Conservation (phyloP, 2,329 filamentous ascomycete species). For the Aspergillus tamarii region DNA sequence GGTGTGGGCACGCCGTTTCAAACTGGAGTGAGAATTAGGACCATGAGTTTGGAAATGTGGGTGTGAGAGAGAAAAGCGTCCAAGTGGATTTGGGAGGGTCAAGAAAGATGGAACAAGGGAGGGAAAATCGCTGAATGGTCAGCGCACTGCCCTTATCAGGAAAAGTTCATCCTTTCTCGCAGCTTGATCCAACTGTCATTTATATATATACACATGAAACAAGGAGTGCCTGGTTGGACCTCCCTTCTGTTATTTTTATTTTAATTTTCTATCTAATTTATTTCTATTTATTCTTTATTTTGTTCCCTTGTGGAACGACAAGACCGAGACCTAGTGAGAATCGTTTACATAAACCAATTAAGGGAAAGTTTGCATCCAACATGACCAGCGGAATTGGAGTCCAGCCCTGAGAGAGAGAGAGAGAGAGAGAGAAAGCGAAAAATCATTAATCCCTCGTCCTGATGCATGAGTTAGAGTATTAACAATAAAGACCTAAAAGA, state of each 20-base stretch:
- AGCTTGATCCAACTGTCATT: neutral
- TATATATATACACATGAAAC: neutral
- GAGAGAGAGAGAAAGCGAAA: too few relatives aligned
- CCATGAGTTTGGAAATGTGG: conserved; percentile 1
- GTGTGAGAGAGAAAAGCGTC: conserved; percentile 8
- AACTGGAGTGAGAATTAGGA: conserved; percentile 14
- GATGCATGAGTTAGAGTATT: too few relatives aligned
- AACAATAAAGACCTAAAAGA: neutral
- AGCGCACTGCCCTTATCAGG: conserved; percentile 32
- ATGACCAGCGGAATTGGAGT: neutral
- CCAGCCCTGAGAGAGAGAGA: neutral
- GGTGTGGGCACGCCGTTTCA: conserved; percentile 25
- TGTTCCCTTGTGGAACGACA: neutral
- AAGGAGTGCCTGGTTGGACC: neutral
- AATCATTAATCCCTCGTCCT: neutral
- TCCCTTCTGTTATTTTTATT: neutral
- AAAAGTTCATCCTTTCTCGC: conserved; percentile 24
- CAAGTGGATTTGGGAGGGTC: conserved; percentile 21
- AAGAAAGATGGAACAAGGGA: conserved; percentile 12
- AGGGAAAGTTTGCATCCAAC: neutral
- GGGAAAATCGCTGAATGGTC: conserved; percentile 30
- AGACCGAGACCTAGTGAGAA: conserved; percentile 3
- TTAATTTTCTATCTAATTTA: too few relatives aligned
- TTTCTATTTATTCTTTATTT: too few relatives aligned
- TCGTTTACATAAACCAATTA: neutral